phyloP scores from a whole-genome alignment of 208 protist species.

The Trypanosoma rangeli region DNA sequence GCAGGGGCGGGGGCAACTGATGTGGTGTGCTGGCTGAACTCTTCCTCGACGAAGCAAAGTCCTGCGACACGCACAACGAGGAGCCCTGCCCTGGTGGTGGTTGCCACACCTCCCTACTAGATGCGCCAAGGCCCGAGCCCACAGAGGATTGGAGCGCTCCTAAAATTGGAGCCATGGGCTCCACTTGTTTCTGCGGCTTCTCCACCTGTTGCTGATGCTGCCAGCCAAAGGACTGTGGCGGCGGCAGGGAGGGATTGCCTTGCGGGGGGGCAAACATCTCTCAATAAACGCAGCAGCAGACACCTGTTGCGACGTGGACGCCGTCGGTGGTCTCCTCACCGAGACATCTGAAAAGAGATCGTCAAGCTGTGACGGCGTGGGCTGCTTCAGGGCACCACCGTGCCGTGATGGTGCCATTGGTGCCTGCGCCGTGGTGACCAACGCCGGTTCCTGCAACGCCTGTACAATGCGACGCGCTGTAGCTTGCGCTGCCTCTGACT shows the following conservation, averaged over 20 bases:
- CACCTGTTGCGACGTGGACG: neutral
- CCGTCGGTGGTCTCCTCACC: neutral
- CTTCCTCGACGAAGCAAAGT: neutral
- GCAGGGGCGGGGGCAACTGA: neutral
- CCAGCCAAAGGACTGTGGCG: neutral
- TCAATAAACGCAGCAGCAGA: neutral
- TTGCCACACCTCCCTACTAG: neutral
- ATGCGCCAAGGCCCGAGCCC: no score
- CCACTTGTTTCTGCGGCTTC: neutral
- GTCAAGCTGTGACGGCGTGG: neutral
- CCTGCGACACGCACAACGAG: neutral
- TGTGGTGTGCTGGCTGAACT: neutral
- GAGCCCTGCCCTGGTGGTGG: neutral
- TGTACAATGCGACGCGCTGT: constrained; percentile 16
- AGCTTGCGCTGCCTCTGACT: constrained; percentile 24
- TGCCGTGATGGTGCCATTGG: neutral
- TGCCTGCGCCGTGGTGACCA: neutral
- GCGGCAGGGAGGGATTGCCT: neutral
- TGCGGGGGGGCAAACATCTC: neutral
- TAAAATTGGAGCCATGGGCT: no score
- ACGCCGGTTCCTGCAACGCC: constrained; percentile 3
- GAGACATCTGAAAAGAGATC: neutral
- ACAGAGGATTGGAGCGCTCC: no score
- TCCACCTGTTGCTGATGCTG: neutral
- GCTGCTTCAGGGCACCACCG: neutral